Evolutionary conservation across 805 yeast genomes (phyloP).

Genomic region (Tetrapisispora taiwanensis): DNA sequence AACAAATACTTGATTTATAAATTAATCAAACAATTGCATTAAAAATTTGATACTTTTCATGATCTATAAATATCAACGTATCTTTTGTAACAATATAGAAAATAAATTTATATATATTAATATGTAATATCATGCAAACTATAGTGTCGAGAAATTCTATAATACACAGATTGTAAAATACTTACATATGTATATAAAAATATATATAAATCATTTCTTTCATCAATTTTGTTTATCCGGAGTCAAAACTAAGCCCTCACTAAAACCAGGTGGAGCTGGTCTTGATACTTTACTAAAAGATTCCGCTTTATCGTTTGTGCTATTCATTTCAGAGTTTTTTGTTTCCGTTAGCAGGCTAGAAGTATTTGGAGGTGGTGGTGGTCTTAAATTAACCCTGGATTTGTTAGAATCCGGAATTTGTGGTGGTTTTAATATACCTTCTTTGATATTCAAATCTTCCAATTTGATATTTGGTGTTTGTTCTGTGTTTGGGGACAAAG

Average conservation of each 20-base stretch:
- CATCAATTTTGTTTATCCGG: not conserved
- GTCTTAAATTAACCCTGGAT: not conserved
- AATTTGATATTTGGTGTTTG: not conserved
- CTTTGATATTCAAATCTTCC: not conserved
- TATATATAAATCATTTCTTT: not conserved
- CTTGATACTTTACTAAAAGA: not conserved
- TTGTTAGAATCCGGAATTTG: not conserved
- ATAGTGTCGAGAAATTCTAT: no score
- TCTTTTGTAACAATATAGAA: not conserved
- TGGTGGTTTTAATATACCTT: not conserved
- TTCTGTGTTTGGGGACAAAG: not conserved
- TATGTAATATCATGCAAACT: no score
- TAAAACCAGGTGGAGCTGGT: slow-evolving; percentile 3
- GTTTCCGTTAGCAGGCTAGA: not conserved
- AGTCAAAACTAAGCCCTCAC: not conserved
- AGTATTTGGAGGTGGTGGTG: slow-evolving; percentile 4
- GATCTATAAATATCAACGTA: no score
- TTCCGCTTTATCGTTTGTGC: not conserved
- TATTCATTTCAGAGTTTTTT: not conserved
- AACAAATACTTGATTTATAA: not conserved
- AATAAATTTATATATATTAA: no score
- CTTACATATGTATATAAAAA: no score
- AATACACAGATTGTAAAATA: no score
- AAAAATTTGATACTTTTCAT: no score
- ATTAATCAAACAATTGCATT: no score